Percentiles rank a stretch among this genome's conserved stretches.
Conservation (phyloP, 129 eudicot genomes). For the Ambrosia trifida region DNA sequence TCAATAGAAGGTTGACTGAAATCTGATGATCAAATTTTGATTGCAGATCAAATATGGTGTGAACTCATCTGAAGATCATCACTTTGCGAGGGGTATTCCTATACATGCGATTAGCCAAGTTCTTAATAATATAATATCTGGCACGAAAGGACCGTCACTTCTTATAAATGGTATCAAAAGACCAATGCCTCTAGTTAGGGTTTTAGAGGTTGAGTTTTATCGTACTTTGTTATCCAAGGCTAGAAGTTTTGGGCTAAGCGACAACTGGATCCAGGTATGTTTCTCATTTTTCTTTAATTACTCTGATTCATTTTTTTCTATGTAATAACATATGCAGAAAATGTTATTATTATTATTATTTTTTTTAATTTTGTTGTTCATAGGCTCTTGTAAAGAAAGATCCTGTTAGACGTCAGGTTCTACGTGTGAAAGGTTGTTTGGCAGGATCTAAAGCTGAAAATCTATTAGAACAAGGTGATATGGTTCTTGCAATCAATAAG, state of each 20-base stretch:
- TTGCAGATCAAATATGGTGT: constrained; percentile 70
- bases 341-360: background rate
- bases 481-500: constrained; percentile 83
- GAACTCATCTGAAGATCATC: constrained; percentile 83
- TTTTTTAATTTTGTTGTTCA: constrained; percentile 9
- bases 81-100: constrained; percentile 81
- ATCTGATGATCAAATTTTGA: constrained; percentile 19
- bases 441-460: constrained; percentile 85
- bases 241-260: constrained; percentile 83
- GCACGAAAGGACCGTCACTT: constrained; percentile 61
- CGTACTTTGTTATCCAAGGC: constrained; percentile 86
- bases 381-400: constrained; percentile 88
- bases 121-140: constrained; percentile 66
- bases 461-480: constrained; percentile 80
- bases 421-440: constrained; percentile 91
- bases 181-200: constrained; percentile 78
- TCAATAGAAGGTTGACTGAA: constrained; percentile 12
- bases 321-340: background rate
- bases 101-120: constrained; percentile 64
- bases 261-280: constrained; percentile 75
- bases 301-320: background rate
- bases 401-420: constrained; percentile 82
- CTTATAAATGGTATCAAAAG: constrained; percentile 81
- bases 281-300: background rate
- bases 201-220: constrained; percentile 83